These are phyloP conservation scores for Boletus sp. DNA, from an alignment of 768 basidiomycete species.

Conservation along the genomic window DNA sequence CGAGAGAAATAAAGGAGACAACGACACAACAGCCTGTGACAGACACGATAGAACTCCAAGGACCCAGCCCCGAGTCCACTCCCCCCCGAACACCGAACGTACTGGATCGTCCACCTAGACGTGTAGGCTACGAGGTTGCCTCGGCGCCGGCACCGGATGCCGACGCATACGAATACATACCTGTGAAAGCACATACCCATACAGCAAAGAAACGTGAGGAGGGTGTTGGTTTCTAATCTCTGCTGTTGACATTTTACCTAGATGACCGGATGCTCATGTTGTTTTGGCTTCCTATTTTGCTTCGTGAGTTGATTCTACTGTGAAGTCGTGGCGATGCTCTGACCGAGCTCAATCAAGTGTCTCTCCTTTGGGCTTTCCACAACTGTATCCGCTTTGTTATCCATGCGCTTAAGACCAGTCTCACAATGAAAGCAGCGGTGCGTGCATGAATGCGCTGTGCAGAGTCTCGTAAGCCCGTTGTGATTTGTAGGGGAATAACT, in stretches of 20 bases:
- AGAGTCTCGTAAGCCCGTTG: constrained; percentile 1
- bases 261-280: constrained; percentile 82
- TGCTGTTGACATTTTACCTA: constrained; percentile 27
- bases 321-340: constrained; percentile 1
- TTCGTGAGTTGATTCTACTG: constrained; percentile 51
- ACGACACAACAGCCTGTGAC: background rate
- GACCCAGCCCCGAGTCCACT: constrained; percentile 10
- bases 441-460: constrained; percentile 25
- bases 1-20: constrained; percentile 40
- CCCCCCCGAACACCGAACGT: constrained; percentile 21
- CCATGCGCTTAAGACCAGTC: constrained; percentile 44
- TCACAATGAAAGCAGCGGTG: constrained; percentile 44
- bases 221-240: background rate
- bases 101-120: constrained; percentile 36
- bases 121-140: constrained; percentile 44
- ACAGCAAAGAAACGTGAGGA: constrained; percentile 61
- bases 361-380: constrained; percentile 59
- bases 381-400: constrained; percentile 51
- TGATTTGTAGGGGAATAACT: background rate
- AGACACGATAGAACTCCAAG: constrained; percentile 3
- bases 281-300: constrained; percentile 84
- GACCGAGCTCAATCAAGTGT: constrained; percentile 38
- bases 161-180: constrained; percentile 63
- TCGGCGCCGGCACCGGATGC: constrained; percentile 64
- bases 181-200: constrained; percentile 41